phyloP scores from a whole-genome alignment of 2,329 filamentous ascomycete genomes.

The Biscogniauxia mediterranea region DNA sequence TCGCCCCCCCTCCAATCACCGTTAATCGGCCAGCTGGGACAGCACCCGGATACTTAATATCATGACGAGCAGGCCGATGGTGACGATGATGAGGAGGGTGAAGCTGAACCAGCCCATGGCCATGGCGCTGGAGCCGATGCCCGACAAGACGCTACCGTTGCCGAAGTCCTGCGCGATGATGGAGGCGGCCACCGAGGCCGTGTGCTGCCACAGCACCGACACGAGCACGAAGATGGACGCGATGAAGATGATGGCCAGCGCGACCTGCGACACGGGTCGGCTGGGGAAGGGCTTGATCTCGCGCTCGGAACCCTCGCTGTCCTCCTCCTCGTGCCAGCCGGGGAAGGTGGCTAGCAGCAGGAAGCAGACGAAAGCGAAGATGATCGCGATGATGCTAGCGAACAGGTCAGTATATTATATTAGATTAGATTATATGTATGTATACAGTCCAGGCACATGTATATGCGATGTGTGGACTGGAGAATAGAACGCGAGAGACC shows the following conservation, averaged over 20 bases:
- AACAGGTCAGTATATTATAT: slow-evolving; percentile 14
- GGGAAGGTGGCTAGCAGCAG: slow-evolving; percentile 94
- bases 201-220: slow-evolving; percentile 87
- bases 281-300: slow-evolving; percentile 95
- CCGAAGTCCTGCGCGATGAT: slow-evolving; percentile 65
- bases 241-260: slow-evolving; percentile 87
- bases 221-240: slow-evolving; percentile 69
- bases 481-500: slow-evolving; percentile 16
- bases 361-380: slow-evolving; percentile 95
- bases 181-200: slow-evolving; percentile 90
- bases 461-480: background rate
- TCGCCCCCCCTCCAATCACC: background rate
- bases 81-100: slow-evolving; percentile 88
- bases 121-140: slow-evolving; percentile 73
- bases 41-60: slow-evolving; percentile 88
- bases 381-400: slow-evolving; percentile 86
- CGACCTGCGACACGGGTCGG: slow-evolving; percentile 86
- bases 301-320: slow-evolving; percentile 76
- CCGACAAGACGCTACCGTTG: slow-evolving; percentile 35
- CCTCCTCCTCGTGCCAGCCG: slow-evolving; percentile 91
- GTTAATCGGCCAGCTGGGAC: slow-evolving; percentile 52
- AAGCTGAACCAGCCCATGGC: slow-evolving; percentile 98
- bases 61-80: slow-evolving; percentile 93
- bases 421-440: too few relatives aligned
- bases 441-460: too few relatives aligned